Evolutionary conservation across 768 basidiomycete species (phyloP), one percentile per base, ranked within the genome.

Genomic region (Boletus rubropictus): DNA sequence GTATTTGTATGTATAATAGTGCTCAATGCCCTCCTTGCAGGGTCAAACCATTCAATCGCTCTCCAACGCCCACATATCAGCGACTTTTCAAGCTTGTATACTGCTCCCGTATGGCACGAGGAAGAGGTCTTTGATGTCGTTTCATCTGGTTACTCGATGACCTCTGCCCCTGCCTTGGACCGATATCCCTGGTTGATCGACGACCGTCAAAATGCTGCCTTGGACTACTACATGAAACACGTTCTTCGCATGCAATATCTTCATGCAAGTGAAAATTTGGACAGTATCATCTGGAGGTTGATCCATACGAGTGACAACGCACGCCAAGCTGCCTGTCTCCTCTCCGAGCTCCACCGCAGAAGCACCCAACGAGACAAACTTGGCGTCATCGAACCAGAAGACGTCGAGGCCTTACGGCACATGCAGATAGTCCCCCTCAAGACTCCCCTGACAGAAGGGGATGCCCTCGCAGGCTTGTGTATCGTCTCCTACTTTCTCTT

Each of bases 401-500:
- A 60, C 18, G 64, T 48, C 32, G 54, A 39, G 34, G 65, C 25
- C 60, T 59, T 41, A 46, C 50, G n/a, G 52, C 69, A 22, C 58
- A 55, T 57, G 41, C 57, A 61, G 29, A 40, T 57, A 24, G 36
- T 58, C 40, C 20, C 49, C 44, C 38, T 54, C 44, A 54, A 62
- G 55, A 49, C 39, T 33, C 44, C 52, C 33, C 45, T 63, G 57
- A 75, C 69, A 14, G 76, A 81, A 42, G 85, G 84, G 29, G 85
- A 88, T 54, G 89, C 88, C 18, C 82, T 89, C 69, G 84, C 86
- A 0, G 84, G 84, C 4, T 69, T 91, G 17, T 84, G 85, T 50
- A 71, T 86, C 56, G 78, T 91, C 24, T 89, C 87, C 15, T 76
- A 80, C 35, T 81, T 81, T 68, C 79, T 90, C 44, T 90, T 91